Base-by-base conservation (phyloP, 257 asterid species). In the Eustoma russellianum region DNA sequence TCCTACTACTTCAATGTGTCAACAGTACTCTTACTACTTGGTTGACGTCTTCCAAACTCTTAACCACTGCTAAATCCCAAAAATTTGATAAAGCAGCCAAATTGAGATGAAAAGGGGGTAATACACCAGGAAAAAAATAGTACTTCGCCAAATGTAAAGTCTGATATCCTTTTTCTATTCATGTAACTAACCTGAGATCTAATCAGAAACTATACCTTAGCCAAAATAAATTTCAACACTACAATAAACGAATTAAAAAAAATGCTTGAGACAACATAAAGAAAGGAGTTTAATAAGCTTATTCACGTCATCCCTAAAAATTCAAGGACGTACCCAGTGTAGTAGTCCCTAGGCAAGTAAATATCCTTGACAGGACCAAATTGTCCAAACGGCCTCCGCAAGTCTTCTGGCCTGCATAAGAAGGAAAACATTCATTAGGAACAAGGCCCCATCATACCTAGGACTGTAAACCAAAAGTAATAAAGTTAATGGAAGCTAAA, bases 301-400 rank as follows among this genome's bases (percentile, higher is more conserved):
- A 35, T 5, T 5, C 43, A 38, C 7, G 43, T 38, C 30, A 24
- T 38, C 12, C 43, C 43, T 38, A 38, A 48, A 44, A 52, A 41
- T 44, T 19, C 54, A 41, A 63, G 17, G 64, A 75, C 96, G 79
- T 82, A 91, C 98, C 96, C 95, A 52, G 95, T 79, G 66, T 91
- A 74, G 56, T 91, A 91, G 68, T 91, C 98, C 77, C 88, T 65
- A n/a, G 98, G 98, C 63, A 91, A 73, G 73, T 91, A 91, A 47
- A 87, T 46, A 34, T 91, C 98, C 68, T 87, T 91, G n/a, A 87
- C 43, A 5, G 82, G 94, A 17, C 98, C 98, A 75, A 84, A 82
- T 45, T 83, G 89, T 50, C 86, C 94, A 48, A 87, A 91, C 10
- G 96, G 95, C 66, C 88, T 77, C 70, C 82, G 75, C 54, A 91